Evolutionary conservation across 768 basidiomycete species (phyloP), one percentile per base, ranked within the genome.

Genomic region (Xerocomellus amylosporus): DNA sequence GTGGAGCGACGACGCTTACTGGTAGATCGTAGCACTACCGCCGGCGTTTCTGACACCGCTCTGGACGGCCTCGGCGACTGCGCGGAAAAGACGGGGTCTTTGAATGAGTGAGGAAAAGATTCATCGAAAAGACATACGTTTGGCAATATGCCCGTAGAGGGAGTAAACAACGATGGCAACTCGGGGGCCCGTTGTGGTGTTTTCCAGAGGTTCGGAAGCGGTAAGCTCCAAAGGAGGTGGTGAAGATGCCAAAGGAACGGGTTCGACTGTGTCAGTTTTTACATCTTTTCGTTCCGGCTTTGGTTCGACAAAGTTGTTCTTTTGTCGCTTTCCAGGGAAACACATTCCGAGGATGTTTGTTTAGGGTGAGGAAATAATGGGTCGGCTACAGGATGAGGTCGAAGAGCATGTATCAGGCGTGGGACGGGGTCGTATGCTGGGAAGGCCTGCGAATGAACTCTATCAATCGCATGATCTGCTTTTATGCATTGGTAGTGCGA

Each of bases 161-260:
- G 79, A 68, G 66, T 81, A 80, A 67, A 81, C 73, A 36, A 78
- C 58, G 58, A 78, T 79, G 36, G 77, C 78, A 36, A 79, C 63
- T 41, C 67, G 71, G 17, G 77, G 77, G 17, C 58, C 39, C 12
- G 71, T 56, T 60, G 57, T 61, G 8, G 34, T 37, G 31, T 17
- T 31, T 31, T 47, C 22, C 9, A 47, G 10, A 17, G 41, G 22
- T 17, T 46, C n/a, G 33, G 55, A 13, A 15, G 46, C 2, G 19
- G 50, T 49, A 26, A 36, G 51, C 12, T 51, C 45, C 22, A 36
- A 49, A 13, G 54, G 31, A 5, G 54, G 36, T 34, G 55, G 10
- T 22, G 37, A 33, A 15, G 30, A 46, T 20, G 45, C 48, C 19
- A 51, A 38, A 44, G 54, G 31, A 38, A 30, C 34, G 41, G 43